phyloP scores from a whole-genome alignment of 257 asterid genomes.

The Solanum chilense region DNA sequence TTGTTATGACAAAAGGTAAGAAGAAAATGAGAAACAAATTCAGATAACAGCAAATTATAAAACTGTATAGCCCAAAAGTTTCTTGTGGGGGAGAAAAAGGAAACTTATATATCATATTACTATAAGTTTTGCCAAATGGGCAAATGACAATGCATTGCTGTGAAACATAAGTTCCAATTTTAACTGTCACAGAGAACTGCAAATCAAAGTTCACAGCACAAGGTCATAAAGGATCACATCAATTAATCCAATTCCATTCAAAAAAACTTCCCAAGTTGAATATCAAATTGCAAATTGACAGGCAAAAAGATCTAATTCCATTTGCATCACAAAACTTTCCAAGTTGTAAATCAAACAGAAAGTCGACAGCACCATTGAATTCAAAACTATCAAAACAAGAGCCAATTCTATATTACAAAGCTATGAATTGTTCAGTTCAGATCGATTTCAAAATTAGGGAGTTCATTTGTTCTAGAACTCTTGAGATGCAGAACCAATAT shows the following conservation, averaged over 20 bases:
- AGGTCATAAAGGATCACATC: not conserved
- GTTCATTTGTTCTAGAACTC: not conserved
- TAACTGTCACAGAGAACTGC: not conserved
- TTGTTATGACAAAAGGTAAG: not conserved
- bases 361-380: not conserved
- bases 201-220: not conserved
- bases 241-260: not conserved
- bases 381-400: not conserved
- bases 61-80: not conserved
- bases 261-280: not conserved
- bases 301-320: not conserved
- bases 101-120: not conserved
- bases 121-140: not conserved
- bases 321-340: not conserved
- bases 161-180: not conserved
- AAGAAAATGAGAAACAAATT: not conserved
- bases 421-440: not conserved
- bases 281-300: not conserved
- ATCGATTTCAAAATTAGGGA: not conserved
- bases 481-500: slow-evolving; percentile 6
- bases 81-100: not conserved
- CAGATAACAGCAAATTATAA: not conserved
- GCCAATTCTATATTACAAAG: not conserved
- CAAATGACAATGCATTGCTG: not conserved
- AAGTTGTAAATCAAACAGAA: not conserved